Conservation (phyloP, 176 grass and related monocot species). For the Avena atlantica region DNA sequence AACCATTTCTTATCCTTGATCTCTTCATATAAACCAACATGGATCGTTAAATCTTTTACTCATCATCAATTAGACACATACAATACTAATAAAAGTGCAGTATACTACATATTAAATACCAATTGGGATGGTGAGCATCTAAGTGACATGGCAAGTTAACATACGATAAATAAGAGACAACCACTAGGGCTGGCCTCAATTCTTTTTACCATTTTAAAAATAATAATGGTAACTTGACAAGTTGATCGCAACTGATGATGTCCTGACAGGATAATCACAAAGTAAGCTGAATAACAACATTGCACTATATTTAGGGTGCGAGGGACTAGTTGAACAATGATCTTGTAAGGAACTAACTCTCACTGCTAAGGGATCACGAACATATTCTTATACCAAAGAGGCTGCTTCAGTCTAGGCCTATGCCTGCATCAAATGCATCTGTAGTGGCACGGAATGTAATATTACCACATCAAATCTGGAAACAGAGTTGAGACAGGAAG, state of each 20-base stretch:
- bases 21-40: background rate
- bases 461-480: conserved; percentile 28
- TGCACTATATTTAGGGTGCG: conserved; percentile 18
- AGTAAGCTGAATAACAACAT: background rate
- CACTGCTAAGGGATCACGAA: background rate
- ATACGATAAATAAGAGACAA: background rate
- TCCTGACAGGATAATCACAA: conserved; percentile 33
- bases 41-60: background rate
- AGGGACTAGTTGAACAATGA: background rate
- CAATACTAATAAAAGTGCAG: background rate
- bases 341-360: background rate
- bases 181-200: background rate
- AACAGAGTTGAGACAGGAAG: conserved; percentile 2
- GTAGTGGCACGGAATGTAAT: conserved; percentile 35
- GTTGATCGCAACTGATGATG: background rate
- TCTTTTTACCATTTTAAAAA: conserved; percentile 27
- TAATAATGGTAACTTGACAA: conserved; percentile 13
- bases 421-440: conserved; percentile 36
- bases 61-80: background rate
- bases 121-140: background rate
- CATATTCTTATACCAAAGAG: conserved; percentile 22
- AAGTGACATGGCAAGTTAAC: background rate
- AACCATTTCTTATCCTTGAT: background rate
- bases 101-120: background rate
- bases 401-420: conserved; percentile 3